Base-by-base conservation (phyloP, 495 filamentous ascomycete species). In the Cladorrhinum samala region DNA sequence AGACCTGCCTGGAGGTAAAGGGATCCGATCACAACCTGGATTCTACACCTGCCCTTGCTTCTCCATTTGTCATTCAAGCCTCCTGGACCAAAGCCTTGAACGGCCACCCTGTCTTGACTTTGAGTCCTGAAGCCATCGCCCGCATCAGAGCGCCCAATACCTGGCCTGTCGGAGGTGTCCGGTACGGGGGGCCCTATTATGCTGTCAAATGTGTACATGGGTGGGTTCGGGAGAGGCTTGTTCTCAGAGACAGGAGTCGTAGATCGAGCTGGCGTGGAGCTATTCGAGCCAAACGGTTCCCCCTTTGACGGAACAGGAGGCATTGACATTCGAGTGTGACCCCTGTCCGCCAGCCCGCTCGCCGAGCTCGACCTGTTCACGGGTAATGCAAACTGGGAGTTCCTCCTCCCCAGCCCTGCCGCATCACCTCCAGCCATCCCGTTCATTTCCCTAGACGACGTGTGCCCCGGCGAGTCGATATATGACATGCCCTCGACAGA, bases 1-100 rank as follows among this genome's bases (percentile, higher is more conserved):
- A 89, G 79, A 27, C 93, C 93, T 55, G 89, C 87, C 60, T 87
- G 81, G 52, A 99, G 79, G 67, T 92, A 95, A 42, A 96, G 72
- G 20, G 86, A 87, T 5, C 91, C 93, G 52, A 97, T 74, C 8
- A 93, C 80, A 39, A 96, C 83, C 25, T 83, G 82, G 23, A 89
- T 76, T 41, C 94, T 83, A 17, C 87, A 88, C 65, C 87, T 89
- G 27, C 88, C 88, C 61, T 88, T 89, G 56, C 84, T 90, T 54
- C 88, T 86, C 44, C 83, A 85, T 54, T 88, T 77, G 57, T 96
- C 91, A 57, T 79, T 83, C 43, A 80, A 61, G 24, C 81, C 79
- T 2, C 84, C 84, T 4, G 88, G 80, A 21, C 88, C 91, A 69
- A 94, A 86, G 0, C 88, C 88, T 45, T 90, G 88, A 16, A 92